Conservation (phyloP, 2,329 filamentous ascomycete species). For the Botrytis medusae region DNA sequence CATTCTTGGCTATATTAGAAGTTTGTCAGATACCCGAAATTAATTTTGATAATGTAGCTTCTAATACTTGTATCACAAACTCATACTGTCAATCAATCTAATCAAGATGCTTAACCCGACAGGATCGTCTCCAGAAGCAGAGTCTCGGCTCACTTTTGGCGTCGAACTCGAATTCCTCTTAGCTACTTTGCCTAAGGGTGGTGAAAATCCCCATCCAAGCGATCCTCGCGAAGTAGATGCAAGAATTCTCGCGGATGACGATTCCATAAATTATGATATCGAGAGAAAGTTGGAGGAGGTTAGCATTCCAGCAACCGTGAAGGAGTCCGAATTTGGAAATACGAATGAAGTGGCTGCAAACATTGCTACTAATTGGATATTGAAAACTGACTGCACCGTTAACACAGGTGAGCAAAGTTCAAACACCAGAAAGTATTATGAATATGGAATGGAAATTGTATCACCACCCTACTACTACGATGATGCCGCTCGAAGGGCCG, state of each 20-base stretch:
- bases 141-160: slow-evolving; percentile 6
- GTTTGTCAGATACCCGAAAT: accelerated
- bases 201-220: not conserved
- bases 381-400: not conserved
- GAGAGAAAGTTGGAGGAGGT: not conserved
- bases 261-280: slow-evolving; percentile 3
- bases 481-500: not conserved
- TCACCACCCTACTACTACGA: slow-evolving; percentile 11
- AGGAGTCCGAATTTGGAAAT: not conserved
- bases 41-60: too few species aligned
- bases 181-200: not conserved
- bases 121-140: not conserved
- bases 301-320: not conserved
- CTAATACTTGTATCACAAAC: not conserved
- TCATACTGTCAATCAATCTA: not conserved
- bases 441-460: not conserved
- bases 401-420: not conserved
- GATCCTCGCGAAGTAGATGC: not conserved
- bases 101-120: not conserved
- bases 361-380: not conserved
- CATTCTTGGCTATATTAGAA: not conserved
- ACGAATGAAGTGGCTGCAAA: not conserved
- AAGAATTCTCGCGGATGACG: not conserved
- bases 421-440: not conserved
- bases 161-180: slow-evolving; percentile 13